Percentiles rank a stretch among this genome's conserved stretches.
These are phyloP conservation scores for Saxophila tyrrhenica DNA, from an alignment of 495 filamentous ascomycete genomes.

Conservation along the genomic window DNA sequence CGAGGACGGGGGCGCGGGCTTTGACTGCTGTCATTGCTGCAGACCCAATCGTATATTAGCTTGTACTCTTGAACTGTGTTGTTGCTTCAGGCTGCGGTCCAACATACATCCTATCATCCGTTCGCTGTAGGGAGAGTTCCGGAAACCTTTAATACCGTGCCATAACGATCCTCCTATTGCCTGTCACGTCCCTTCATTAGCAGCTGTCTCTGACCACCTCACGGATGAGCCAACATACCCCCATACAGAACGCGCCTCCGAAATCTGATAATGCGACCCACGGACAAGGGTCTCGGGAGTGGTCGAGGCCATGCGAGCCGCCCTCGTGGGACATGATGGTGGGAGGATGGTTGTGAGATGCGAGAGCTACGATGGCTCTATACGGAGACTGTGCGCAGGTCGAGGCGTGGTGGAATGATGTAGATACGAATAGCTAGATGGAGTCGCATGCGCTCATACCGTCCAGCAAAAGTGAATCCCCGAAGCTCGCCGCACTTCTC, in stretches of 20 bases:
- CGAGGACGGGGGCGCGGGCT: conserved; percentile 86
- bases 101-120: conserved; percentile 65
- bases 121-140: conserved; percentile 85
- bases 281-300: conserved; percentile 82
- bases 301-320: conserved; percentile 44
- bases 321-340: conserved; percentile 9
- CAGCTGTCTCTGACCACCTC: conserved; percentile 1
- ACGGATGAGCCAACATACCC: conserved; percentile 46
- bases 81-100: background rate
- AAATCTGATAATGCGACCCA: conserved; percentile 96
- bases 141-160: conserved; percentile 95
- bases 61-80: background rate
- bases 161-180: conserved; percentile 83
- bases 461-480: background rate
- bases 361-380: background rate
- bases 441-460: background rate
- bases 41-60: background rate
- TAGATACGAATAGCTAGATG: background rate
- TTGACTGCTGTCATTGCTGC: conserved; percentile 84
- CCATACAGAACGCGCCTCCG: conserved; percentile 95
- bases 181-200: conserved; percentile 30
- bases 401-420: background rate
- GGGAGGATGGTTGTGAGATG: background rate
- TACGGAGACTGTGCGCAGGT: background rate
- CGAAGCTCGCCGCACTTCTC: background rate